Evolutionary conservation across 176 grass and related monocot genomes (phyloP), one percentile per base, ranked within the genome.

Genomic region (Carex pumila): DNA sequence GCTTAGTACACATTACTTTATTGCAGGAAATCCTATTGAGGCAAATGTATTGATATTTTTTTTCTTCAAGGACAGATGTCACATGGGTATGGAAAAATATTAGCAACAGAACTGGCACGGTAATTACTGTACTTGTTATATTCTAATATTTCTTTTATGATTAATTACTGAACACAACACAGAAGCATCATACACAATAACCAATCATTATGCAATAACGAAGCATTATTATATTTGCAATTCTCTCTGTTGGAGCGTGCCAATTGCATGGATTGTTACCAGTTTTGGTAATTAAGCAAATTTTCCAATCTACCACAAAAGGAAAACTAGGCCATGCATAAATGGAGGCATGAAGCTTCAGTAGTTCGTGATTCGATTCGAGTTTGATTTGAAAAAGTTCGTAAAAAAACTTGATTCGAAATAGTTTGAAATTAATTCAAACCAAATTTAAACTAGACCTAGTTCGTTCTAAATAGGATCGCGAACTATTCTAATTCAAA

Each of bases 161-260:
- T 22, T 75, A 25, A 73, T 73, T 75, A 75, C 14, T 50, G 19
- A 25, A 53, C 21, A 53, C 15, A 14, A 75, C 43, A 75, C 45
- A 75, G 4, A 75, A 6, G 71, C 71, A 75, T 75, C 10, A 37
- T 12, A 15, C n/a, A 75, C 21, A 53, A 53, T 75, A 11, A 13
- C 71, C 71, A 75, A 75, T 75, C 71, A 75, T 75, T 75, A 75
- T 75, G 45, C 71, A 75, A 73, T 75, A 75, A 75, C 15, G 71
- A 53, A 14, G 43, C 45, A 53, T 30, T 75, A 29, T 9, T 53
- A 53, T 75, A 75, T 75, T 25, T 11, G 19, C 11, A 53, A 43
- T 52, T 52, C 10, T 75, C 32, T 75, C 32, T 12, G 45, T 74
- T 12, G 19, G 12, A 30, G 11, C 17, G 13, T 41, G 71, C 71